Evolutionary conservation across 2,329 filamentous ascomycete genomes (phyloP), one percentile per base, ranked within the genome.

Genomic region (Monosporascus cannonballus): DNA sequence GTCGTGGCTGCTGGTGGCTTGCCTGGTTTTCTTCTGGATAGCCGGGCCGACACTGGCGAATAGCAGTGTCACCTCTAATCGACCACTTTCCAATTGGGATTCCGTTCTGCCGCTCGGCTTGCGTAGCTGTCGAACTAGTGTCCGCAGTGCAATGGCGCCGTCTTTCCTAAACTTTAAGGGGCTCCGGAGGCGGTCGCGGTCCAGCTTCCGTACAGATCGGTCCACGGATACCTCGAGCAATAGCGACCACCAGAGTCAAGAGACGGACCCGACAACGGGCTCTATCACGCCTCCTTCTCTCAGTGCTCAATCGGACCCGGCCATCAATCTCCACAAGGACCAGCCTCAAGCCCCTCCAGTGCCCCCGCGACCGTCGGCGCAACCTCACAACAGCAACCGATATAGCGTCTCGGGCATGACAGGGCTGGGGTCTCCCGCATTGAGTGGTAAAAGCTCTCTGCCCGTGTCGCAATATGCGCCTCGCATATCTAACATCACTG

Each of bases 391-490:
- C 57, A 69, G 66, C 51, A 86, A 81, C 66, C 78, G 86, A 60
- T 75, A 81, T 61, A 89, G 85, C 64, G 80, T 87, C 25, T 78
- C 78, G 34, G 82, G 81, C 55, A 84, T 85, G 79, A 73, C 80
- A 30, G 83, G 84, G 30, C 65, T 86, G 48, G 81, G 81, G 18
- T 76, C 80, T 24, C 78, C 80, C 25, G 71, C 76, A 24, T 67
- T 75, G 27, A 78, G 76, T 60, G 79, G 80, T 55, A 81, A 79
- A 64, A 62, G 61, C 18, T 78, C 74, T 57, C 72, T 81, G 56
- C 82, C 86, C 7, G 80, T 85, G 18, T 96, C 91, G 51, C 84
- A 86, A 44, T 93, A 89, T 71, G 88, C 90, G 30, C 92, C 93
- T 24, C 83, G 84, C 61, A 82, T 96, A 39, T 74, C 86, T 44